Percentiles rank a stretch among this genome's conserved stretches.
Conservation (phyloP, 257 asterid genomes). For the Paraleonurus japonicus region DNA sequence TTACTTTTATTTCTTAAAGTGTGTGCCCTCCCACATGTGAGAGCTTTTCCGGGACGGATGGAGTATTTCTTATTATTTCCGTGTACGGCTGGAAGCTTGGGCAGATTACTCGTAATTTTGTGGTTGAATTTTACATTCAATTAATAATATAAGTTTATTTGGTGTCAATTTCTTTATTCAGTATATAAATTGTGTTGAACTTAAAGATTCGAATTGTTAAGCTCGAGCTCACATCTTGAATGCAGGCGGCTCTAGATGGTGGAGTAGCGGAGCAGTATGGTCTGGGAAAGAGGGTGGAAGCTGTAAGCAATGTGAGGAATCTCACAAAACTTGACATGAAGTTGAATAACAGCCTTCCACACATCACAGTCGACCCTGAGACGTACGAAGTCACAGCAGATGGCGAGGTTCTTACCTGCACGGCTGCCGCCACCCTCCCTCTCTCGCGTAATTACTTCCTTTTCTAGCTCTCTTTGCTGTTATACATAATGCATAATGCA, state of each 20-base stretch:
- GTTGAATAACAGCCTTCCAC: conserved; percentile 81
- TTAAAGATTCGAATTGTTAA: neutral
- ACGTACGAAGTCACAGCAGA: conserved; percentile 81
- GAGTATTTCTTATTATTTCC: no score
- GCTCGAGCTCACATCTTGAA: neutral
- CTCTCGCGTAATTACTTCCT: conserved; percentile 87
- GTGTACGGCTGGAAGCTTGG: no score
- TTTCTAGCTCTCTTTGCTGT: conserved; percentile 40
- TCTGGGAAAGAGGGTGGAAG: conserved; percentile 72
- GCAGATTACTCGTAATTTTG: no score
- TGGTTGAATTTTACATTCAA: no score
- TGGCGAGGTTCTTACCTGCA: conserved; percentile 63
- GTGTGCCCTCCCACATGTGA: no score
- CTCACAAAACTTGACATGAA: conserved; percentile 91
- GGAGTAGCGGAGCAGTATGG: conserved; percentile 60
- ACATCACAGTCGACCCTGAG: conserved; percentile 80
- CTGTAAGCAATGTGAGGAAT: conserved; percentile 64
- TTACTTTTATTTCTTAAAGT: no score
- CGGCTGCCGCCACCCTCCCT: conserved; percentile 67
- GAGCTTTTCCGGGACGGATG: no score
- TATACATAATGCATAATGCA: neutral
- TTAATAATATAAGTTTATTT: no score
- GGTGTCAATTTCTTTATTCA: no score
- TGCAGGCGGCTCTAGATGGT: conserved; percentile 55
- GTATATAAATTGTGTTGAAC: neutral